Base-by-base conservation (phyloP, 768 basidiomycete genomes). In the Lyophyllum decastes region DNA sequence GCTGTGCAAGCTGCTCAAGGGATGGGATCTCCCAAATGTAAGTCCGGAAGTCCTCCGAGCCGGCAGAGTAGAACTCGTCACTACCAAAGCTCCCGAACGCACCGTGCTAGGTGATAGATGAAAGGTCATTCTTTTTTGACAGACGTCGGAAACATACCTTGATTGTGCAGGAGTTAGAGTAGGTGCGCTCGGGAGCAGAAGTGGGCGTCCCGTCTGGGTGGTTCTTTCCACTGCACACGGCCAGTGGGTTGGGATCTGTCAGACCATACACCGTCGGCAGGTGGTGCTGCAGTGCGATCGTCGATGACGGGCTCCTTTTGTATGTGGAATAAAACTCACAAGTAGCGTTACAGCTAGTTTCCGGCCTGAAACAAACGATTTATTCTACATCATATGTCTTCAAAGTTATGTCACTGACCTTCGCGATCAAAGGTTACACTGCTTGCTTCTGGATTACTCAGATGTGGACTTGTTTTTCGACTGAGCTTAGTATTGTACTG, bases 31-130 rank as follows among this genome's bases (percentile, higher is more conserved):
- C 83, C 92, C 92, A 94, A 22, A 92, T 68, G 61, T 94, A 94
- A 19, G 79, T 83, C 35, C 85, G 78, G 66, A 93, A 94, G 69
- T 94, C 90, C 66, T 94, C 92, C 11, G 90, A 92, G 16, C 92
- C 92, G n/a, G 82, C 82, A 34, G 80, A 80, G 65, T 87, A 94
- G 63, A 87, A 83, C 27, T 77, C 69, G 54, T 89, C 88, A 22
- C 63, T 71, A 47, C 80, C 81, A 1, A 80, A 78, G 2, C 84
- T 82, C 35, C 92, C 89, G 61, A 94, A 93, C 5, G 84, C 82
- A 2, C 90, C 90, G 58, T 92, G 88, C 89, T 92, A 56, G 49
- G 61, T 35, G 53, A 30, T 30, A 12, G 35, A 21, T 2, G 26
- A 60, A 11, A 22, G 43, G 47, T 40, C 51, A 49, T 44, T 14